phyloP scores from a whole-genome alignment of 2,329 filamentous ascomycete species.

The Hypoxylon sp. region DNA sequence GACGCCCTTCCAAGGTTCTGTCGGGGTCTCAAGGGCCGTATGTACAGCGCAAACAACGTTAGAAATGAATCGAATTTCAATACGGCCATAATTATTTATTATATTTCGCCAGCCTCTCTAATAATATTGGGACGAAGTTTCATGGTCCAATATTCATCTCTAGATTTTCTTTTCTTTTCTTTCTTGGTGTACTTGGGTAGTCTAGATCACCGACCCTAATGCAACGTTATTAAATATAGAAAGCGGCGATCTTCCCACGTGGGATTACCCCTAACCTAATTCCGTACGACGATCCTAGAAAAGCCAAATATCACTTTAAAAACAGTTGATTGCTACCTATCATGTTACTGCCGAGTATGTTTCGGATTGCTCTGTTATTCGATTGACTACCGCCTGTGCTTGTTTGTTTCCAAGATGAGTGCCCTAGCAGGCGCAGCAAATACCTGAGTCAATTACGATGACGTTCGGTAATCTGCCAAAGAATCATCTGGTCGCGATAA shows the following conservation, averaged over 20 bases:
- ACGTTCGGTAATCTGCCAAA: neutral
- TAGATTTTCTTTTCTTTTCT: neutral
- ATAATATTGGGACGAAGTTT: neutral
- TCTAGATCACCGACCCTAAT: neutral
- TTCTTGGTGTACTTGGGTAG: neutral
- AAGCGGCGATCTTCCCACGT: neutral
- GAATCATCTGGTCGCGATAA: neutral
- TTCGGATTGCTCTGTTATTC: neutral
- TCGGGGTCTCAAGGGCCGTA: no score
- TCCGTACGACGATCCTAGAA: neutral
- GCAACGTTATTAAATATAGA: neutral
- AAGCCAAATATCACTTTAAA: no score
- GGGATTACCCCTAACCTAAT: neutral
- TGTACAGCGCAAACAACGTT: conserved; percentile 51
- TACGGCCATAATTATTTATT: conserved; percentile 31
- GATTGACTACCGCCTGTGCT: neutral
- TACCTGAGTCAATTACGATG: neutral
- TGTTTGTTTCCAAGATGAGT: neutral
- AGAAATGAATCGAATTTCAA: conserved; percentile 46
- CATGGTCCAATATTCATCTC: no score
- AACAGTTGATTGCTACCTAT: neutral
- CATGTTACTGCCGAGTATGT: neutral
- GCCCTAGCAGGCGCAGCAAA: no score
- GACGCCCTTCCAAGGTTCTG: no score
- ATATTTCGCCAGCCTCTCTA: neutral